phyloP scores from a whole-genome alignment of 1,139 yeast species.

The Candida sp. region DNA sequence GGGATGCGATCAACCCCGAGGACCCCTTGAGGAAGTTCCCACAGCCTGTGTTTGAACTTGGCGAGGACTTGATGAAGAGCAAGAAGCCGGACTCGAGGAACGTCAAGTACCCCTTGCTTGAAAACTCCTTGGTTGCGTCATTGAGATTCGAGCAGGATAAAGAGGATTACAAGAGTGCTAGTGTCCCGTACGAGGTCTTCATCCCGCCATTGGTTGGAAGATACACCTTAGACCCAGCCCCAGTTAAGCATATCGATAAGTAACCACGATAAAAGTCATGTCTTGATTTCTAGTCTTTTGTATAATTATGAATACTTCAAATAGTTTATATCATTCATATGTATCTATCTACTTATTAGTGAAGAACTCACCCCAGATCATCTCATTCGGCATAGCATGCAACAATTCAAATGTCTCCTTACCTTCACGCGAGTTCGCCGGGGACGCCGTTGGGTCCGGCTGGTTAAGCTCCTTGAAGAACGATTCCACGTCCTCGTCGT shows the following conservation, averaged over 20 bases:
- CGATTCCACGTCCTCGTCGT: conserved; percentile 33
- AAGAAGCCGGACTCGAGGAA: conserved; percentile 21
- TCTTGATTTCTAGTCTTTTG: not conserved
- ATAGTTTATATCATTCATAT: not conserved
- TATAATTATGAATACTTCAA: not conserved
- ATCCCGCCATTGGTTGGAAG: conserved; percentile 63
- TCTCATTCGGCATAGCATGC: conserved; percentile 67
- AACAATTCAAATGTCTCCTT: conserved; percentile 63
- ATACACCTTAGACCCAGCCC: conserved; percentile 33
- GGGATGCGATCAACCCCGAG: conserved; percentile 11
- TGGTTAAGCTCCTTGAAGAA: conserved; percentile 48
- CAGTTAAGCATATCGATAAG: conserved; percentile 34
- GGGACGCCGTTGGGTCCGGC: conserved; percentile 4
- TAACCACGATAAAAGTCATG: not conserved
- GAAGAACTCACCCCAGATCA: conserved; percentile 82
- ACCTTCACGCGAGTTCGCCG: conserved; percentile 41
- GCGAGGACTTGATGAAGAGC: conserved; percentile 11
- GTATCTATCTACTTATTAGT: conserved; percentile 25
- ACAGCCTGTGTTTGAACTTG: conserved; percentile 23
- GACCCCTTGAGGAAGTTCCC: conserved; percentile 29
- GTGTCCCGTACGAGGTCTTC: conserved; percentile 68
- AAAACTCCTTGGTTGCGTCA: conserved; percentile 67
- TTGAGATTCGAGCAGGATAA: conserved; percentile 74
- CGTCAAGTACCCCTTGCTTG: conserved; percentile 55
- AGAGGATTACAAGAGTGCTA: conserved; percentile 51